Conservation (phyloP, 768 basidiomycete species). For the Xerocomus spinulosus region DNA sequence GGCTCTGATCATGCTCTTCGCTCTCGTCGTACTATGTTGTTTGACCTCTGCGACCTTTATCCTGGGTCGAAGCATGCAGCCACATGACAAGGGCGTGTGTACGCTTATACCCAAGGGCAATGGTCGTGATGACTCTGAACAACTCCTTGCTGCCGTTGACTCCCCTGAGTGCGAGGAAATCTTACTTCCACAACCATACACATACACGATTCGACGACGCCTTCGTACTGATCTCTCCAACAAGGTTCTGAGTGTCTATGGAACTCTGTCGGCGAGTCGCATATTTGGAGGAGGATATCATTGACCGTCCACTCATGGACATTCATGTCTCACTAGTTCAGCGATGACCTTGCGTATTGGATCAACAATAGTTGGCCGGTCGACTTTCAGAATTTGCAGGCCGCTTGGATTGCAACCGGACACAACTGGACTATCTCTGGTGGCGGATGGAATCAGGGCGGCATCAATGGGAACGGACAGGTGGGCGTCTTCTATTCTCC, state of each 20-base stretch:
- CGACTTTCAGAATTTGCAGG: not conserved
- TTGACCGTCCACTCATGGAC: too few relatives aligned
- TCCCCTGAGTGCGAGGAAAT: not conserved
- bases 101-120: not conserved
- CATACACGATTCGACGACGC: not conserved
- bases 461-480: not conserved
- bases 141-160: not conserved
- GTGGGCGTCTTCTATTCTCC: not conserved
- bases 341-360: not conserved
- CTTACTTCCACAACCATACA: not conserved
- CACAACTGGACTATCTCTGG: not conserved
- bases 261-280: not conserved
- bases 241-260: not conserved
- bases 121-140: not conserved
- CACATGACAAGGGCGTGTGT: not conserved
- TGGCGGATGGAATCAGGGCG: not conserved
- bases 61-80: too few relatives aligned
- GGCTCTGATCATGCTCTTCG: too few relatives aligned
- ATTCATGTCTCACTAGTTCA: not conserved
- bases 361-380: not conserved
- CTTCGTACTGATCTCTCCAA: not conserved
- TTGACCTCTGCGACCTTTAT: too few relatives aligned
- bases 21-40: too few relatives aligned
- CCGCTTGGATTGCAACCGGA: not conserved
- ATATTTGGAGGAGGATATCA: too few relatives aligned